phyloP scores from a whole-genome alignment of 257 asterid species.

The Lantana camara region DNA sequence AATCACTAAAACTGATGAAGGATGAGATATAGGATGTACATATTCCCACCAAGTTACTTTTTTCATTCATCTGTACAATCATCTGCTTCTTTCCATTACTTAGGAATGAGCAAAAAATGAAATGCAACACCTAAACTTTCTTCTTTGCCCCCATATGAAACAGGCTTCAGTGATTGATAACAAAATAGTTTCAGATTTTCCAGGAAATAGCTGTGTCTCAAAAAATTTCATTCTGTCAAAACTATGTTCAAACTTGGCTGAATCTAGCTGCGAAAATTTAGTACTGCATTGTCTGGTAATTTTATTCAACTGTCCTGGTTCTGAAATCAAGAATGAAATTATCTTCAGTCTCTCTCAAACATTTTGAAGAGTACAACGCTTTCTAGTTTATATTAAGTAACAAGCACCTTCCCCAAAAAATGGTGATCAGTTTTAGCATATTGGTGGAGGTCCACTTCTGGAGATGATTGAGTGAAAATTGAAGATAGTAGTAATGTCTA shows the following conservation, averaged over 20 bases:
- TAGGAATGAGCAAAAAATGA: background rate
- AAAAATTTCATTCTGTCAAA: background rate
- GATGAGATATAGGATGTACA: background rate
- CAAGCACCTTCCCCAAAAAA: background rate
- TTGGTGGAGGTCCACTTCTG: background rate
- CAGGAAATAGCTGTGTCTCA: background rate
- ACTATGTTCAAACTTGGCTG: background rate
- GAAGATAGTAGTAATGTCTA: background rate
- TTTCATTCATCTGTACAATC: background rate
- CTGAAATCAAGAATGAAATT: conserved; percentile 5
- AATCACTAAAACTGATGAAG: background rate
- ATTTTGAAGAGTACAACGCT: background rate
- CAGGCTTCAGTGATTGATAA: background rate
- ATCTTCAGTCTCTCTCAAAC: background rate
- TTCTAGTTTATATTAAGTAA: background rate
- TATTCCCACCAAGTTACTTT: background rate
- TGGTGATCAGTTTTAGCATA: background rate
- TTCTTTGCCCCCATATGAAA: conserved; percentile 16
- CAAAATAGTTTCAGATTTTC: background rate
- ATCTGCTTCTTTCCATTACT: conserved; percentile 1
- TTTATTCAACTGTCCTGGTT: conserved; percentile 9
- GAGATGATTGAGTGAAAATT: conserved; percentile 8
- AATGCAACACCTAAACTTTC: background rate
- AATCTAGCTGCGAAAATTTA: background rate
- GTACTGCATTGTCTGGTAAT: background rate